phyloP scores from a whole-genome alignment of 2,329 filamentous ascomycete genomes.

The Phaeosphaeria sp. region DNA sequence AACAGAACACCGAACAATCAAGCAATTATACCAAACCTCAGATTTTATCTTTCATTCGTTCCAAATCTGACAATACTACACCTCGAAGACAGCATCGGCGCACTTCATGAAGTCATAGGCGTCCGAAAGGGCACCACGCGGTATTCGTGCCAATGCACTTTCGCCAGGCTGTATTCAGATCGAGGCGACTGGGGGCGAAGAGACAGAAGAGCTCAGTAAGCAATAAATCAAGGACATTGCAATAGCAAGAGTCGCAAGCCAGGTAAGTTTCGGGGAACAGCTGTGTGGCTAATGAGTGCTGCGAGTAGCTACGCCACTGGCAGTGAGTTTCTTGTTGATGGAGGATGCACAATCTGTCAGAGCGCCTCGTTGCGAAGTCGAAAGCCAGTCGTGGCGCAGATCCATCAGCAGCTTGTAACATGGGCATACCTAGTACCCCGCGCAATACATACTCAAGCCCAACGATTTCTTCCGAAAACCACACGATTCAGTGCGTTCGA shows the following conservation, averaged over 20 bases:
- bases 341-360: neutral
- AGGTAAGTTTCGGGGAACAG: slow-evolving; percentile 45
- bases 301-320: neutral
- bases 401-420: too few relatives aligned
- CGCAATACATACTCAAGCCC: too few relatives aligned
- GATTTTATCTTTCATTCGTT: too few relatives aligned
- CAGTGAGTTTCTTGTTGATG: neutral
- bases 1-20: too few relatives aligned
- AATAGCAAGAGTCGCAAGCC: neutral
- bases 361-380: neutral
- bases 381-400: too few relatives aligned
- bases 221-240: neutral
- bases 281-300: slow-evolving; percentile 24
- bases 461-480: too few relatives aligned
- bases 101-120: neutral
- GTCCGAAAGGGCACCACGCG: neutral
- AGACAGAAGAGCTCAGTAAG: neutral
- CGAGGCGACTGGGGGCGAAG: neutral
- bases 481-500: slow-evolving; percentile 4
- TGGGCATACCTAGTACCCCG: too few relatives aligned
- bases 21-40: too few relatives aligned
- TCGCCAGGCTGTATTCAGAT: neutral
- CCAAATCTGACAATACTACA: too few relatives aligned
- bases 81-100: neutral
- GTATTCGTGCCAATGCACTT: neutral